Evolutionary conservation across 306 rosid genomes (phyloP).

Genomic region (Quillaja saponaria): DNA sequence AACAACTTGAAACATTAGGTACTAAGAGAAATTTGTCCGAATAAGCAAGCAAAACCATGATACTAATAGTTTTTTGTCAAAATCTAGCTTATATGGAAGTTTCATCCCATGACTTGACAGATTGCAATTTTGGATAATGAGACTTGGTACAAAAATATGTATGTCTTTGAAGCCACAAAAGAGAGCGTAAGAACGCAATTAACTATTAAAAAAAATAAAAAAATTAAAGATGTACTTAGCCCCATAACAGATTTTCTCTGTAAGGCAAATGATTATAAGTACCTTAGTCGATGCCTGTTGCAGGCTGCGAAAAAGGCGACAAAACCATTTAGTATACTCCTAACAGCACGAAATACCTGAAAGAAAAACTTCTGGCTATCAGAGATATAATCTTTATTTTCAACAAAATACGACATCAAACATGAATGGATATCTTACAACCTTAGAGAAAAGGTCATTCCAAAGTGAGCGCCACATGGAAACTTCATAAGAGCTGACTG

Average conservation of each 20-base stretch:
- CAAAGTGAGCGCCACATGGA: constrained; percentile 90
- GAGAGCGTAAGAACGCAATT: not conserved
- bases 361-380: constrained; percentile 20
- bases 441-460: constrained; percentile 95
- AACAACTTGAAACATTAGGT: not conserved
- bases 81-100: constrained; percentile 4
- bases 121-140: not conserved
- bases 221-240: constrained; percentile 22
- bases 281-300: constrained; percentile 98
- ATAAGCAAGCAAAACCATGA: not conserved
- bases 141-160: not conserved
- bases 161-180: not conserved
- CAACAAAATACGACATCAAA: constrained; percentile 19
- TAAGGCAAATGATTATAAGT: constrained; percentile 25
- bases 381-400: constrained; percentile 27
- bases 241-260: constrained; percentile 15
- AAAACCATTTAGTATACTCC: constrained; percentile 81
- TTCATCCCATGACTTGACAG: constrained; percentile 14
- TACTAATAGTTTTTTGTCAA: not conserved
- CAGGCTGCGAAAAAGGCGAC: constrained; percentile 88
- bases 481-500: constrained; percentile 62
- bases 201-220: too few species aligned
- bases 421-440: constrained; percentile 27
- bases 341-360: constrained; percentile 89
- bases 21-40: constrained; percentile 15